Base-by-base conservation (phyloP, 2,329 filamentous ascomycete genomes). In the Macrophomina tecta region DNA sequence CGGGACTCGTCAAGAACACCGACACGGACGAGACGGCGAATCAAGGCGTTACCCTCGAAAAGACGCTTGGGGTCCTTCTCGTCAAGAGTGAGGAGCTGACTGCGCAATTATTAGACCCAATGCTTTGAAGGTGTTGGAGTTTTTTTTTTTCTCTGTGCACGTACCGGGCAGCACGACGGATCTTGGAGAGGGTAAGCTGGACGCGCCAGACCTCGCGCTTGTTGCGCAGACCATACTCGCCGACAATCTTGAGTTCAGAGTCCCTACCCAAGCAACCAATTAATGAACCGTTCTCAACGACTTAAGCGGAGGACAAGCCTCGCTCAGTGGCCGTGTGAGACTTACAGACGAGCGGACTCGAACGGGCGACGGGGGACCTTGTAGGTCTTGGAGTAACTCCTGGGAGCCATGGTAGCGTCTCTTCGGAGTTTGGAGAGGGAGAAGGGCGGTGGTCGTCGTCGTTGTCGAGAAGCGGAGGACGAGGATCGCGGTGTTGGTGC, bases 131-230 rank as follows among this genome's bases (percentile, higher is more conserved):
- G 18, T 28, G 45, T 49, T 23, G n/a, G 36, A 45, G 23, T 32
- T 9, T 40, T 49, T 65, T 51, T 64, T 58, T 42, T 49, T n/a
- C 23, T 30, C 45, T n/a, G 58, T 11, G 38, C 64, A 77, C 89
- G 79, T 92, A 97, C 94, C 95, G 95, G 83, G 95, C 95, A 91
- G 95, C 95, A 97, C 95, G 95, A 94, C 95, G 95, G 81, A 99
- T 99, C 91, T 98, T 98, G 87, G 95, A 98, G 82, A 99, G 91
- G 81, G 94, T 97, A 85, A 99, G 91, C 89, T 93, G 91, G 86
- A 99, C 95, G 86, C 95, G 93, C 95, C 95, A 99, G 82, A 99
- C 95, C 89, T 99, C 95, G 89, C 95, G 94, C 93, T 99, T 99
- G 90, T 99, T 99, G 86, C 94, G 92, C 80, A 99, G 93, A 86